A percentile compares a stretch with the other conserved stretches of the same genome.
Conservation (phyloP, 192 early-diverging fungal genomes). For the Powellomyces hirtus region DNA sequence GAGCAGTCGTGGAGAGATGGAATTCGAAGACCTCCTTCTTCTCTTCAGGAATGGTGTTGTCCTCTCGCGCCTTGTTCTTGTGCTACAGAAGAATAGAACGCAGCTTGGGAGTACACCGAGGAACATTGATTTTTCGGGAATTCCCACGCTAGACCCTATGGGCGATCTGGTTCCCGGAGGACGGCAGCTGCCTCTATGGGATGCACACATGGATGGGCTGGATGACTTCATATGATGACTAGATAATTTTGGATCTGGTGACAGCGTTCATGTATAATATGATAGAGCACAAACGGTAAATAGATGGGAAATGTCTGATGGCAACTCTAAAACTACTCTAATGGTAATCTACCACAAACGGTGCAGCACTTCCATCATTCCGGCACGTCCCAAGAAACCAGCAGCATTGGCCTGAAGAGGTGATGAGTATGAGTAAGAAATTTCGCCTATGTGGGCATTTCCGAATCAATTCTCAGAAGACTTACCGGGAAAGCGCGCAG, state of each 20-base stretch:
- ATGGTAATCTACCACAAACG: constrained; percentile 54
- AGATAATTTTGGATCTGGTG: no score
- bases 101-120: neutral
- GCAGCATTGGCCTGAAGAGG: constrained; percentile 50
- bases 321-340: no score
- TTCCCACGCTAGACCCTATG: constrained; percentile 1
- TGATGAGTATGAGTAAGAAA: neutral
- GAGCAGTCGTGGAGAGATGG: neutral
- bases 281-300: no score
- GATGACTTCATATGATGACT: constrained; percentile 16
- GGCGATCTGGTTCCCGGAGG: constrained; percentile 13
- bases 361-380: constrained; percentile 47
- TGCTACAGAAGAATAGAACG: constrained; percentile 5
- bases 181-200: neutral
- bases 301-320: neutral
- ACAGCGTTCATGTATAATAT: no score
- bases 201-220: neutral
- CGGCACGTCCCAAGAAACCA: constrained; percentile 51
- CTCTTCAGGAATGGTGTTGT: constrained; percentile 21
- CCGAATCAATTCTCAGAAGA: neutral
- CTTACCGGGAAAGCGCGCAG: constrained; percentile 77
- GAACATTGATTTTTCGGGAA: neutral
- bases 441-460: neutral
- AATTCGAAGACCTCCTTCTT: constrained; percentile 17
- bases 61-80: neutral